These are phyloP conservation scores for Diospyros lotus DNA, from an alignment of 148 eudicot species.

Conservation along the genomic window DNA sequence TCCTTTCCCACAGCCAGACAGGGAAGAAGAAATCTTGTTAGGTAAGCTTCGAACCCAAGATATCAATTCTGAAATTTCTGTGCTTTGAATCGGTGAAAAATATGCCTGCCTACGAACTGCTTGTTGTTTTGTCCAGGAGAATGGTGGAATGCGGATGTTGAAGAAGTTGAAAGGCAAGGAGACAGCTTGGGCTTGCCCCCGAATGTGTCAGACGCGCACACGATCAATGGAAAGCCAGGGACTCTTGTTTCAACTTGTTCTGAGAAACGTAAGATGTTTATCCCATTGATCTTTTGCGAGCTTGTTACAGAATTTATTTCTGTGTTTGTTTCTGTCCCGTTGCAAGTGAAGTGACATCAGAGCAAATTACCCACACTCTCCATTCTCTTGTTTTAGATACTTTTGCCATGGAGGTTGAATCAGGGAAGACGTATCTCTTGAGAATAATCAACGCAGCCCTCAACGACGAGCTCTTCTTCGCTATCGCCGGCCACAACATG, in stretches of 20 bases:
- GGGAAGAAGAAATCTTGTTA: conserved; percentile 10
- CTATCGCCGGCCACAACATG: conserved; percentile 21
- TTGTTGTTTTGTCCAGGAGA: conserved; percentile 22
- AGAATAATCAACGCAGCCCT: conserved; percentile 33
- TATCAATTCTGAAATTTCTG: background rate
- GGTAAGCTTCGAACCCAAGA: conserved; percentile 6
- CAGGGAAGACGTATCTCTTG: conserved; percentile 26
- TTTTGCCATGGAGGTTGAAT: conserved; percentile 25
- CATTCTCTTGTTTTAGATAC: conserved; percentile 18
- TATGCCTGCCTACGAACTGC: too few species aligned
- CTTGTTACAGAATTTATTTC: too few species aligned
- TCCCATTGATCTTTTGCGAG: too few species aligned
- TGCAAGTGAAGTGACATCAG: too few species aligned
- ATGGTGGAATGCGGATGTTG: conserved; percentile 35
- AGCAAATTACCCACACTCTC: too few species aligned
- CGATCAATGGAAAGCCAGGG: conserved; percentile 37
- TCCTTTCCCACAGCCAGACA: conserved; percentile 31
- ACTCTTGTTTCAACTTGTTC: conserved; percentile 26
- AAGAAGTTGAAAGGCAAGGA: conserved; percentile 23
- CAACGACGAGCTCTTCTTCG: conserved; percentile 34
- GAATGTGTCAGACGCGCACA: conserved; percentile 29
- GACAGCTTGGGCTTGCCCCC: conserved; percentile 23
- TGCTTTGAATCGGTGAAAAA: background rate
- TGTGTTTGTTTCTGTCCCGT: too few species aligned
- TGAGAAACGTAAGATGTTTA: conserved; percentile 23